Evolutionary conservation across 2,329 filamentous ascomycete species (phyloP).

Genomic region (Teratosphaeriaceae sp.): DNA sequence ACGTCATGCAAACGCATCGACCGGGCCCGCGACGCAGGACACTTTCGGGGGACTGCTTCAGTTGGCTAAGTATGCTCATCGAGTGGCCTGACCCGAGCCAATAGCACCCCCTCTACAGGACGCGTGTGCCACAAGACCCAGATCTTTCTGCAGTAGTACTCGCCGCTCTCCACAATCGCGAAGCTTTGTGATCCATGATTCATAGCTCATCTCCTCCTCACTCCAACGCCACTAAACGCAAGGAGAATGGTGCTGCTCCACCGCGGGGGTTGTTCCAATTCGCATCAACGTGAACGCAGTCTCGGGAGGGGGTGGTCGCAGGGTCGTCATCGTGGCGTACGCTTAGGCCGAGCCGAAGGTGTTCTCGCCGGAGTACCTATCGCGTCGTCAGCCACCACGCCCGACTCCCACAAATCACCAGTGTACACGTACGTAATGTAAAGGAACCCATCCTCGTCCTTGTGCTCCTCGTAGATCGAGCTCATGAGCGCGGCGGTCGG

Average conservation of each 20-base stretch:
- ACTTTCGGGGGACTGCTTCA: too few relatives aligned
- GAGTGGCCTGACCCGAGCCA: too few relatives aligned
- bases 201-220: constrained; percentile 3
- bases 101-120: too few relatives aligned
- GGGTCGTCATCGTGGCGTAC: background rate
- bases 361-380: constrained; percentile 93
- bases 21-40: too few relatives aligned
- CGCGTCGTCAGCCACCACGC: background rate
- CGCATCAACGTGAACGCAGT: background rate
- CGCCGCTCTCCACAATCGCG: background rate
- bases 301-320: background rate
- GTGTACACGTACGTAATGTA: constrained; percentile 75
- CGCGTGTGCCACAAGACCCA: too few relatives aligned
- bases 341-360: constrained; percentile 64
- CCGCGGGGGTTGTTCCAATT: background rate
- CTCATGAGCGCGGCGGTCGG: constrained; percentile 98
- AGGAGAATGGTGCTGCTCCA: background rate
- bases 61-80: too few relatives aligned
- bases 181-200: background rate
- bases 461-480: constrained; percentile 99
- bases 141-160: too few relatives aligned
- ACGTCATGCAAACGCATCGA: too few relatives aligned
- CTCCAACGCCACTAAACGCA: background rate
- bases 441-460: constrained; percentile 79
- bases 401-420: background rate